phyloP scores from a whole-genome alignment of 352 stramenopile genomes.

The Phytophthora hibernalis region DNA sequence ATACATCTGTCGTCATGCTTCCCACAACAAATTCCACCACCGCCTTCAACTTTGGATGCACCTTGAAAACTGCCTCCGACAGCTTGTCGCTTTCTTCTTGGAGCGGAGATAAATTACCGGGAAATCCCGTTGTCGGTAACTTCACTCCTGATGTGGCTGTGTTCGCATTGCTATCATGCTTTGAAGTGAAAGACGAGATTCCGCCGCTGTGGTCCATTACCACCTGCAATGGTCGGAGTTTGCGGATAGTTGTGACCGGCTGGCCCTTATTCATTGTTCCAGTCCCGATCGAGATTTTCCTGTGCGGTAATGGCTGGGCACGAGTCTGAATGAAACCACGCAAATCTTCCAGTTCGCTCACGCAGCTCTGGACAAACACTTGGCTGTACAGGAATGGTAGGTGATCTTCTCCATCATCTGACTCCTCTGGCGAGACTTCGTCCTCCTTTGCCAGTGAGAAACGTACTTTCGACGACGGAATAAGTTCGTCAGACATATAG shows the following conservation, averaged over 20 bases:
- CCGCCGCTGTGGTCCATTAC: slow-evolving; percentile 24
- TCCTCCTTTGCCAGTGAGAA: slow-evolving; percentile 18
- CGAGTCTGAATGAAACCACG: slow-evolving; percentile 65
- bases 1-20: slow-evolving; percentile 65
- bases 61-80: slow-evolving; percentile 63
- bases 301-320: slow-evolving; percentile 41
- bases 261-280: slow-evolving; percentile 7
- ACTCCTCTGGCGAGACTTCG: slow-evolving; percentile 4
- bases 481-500: slow-evolving; percentile 23
- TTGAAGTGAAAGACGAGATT: slow-evolving; percentile 16
- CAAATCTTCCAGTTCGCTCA: slow-evolving; percentile 64
- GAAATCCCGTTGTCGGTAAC: background rate
- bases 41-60: slow-evolving; percentile 60
- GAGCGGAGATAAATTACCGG: slow-evolving; percentile 1
- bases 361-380: slow-evolving; percentile 72
- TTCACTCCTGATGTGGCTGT: slow-evolving; percentile 1
- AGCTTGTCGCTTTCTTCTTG: slow-evolving; percentile 48
- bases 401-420: slow-evolving; percentile 33
- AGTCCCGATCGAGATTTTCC: slow-evolving; percentile 22
- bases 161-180: background rate
- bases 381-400: slow-evolving; percentile 74
- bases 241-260: slow-evolving; percentile 49
- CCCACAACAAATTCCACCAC: slow-evolving; percentile 74
- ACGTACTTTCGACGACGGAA: slow-evolving; percentile 24
- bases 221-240: slow-evolving; percentile 69